phyloP scores from a whole-genome alignment of 1,139 yeast species.

The Keqinozyma sinolaborantium region DNA sequence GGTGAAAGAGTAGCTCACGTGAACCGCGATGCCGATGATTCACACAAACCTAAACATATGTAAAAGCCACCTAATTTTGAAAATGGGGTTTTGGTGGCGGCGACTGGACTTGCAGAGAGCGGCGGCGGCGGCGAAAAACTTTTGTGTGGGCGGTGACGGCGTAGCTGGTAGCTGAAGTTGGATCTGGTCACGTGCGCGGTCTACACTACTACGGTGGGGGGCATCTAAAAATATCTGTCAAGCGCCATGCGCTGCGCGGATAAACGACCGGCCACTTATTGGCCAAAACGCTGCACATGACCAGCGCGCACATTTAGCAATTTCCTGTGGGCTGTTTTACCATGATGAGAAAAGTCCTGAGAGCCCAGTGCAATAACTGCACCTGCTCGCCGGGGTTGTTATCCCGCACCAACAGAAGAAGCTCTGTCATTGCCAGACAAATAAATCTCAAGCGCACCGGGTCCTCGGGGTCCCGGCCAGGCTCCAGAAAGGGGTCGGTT shows the following conservation, averaged over 20 bases:
- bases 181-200: too few species aligned
- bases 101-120: too few species aligned
- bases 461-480: slow-evolving; percentile 20
- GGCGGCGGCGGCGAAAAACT: neutral
- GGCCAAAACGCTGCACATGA: neutral
- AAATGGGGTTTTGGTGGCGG: too few species aligned
- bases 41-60: neutral
- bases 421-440: slow-evolving; percentile 49
- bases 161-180: too few species aligned
- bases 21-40: neutral
- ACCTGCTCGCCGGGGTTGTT: slow-evolving; percentile 80
- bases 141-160: neutral
- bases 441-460: slow-evolving; percentile 35
- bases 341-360: slow-evolving; percentile 26
- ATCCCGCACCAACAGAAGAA: slow-evolving; percentile 59
- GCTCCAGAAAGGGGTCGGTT: slow-evolving; percentile 45
- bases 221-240: too few species aligned
- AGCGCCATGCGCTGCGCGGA: too few species aligned
- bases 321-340: slow-evolving; percentile 1
- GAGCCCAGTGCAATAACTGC: slow-evolving; percentile 65
- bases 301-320: neutral
- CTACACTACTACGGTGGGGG: too few species aligned
- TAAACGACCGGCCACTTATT: too few species aligned
- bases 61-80: neutral
- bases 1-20: neutral